phyloP scores from a whole-genome alignment of 139 green algal species.

The Volvox africanus region DNA sequence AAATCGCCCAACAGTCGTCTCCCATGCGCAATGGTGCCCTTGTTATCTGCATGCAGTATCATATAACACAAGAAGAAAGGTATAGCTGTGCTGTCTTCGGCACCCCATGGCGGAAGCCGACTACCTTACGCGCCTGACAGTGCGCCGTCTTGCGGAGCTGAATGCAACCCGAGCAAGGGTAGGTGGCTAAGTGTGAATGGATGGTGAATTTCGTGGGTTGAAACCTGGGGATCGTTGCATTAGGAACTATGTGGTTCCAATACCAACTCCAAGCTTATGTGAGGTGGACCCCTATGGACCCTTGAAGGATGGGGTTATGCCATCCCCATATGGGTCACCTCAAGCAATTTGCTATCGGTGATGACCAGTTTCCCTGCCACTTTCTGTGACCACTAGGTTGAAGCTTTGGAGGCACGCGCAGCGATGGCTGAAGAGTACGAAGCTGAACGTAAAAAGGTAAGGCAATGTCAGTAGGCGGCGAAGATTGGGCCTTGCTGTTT shows the following conservation, averaged over 20 bases:
- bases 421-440: slow-evolving; percentile 39
- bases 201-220: too few species aligned
- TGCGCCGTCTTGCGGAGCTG: slow-evolving; percentile 55
- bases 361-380: not conserved
- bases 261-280: too few species aligned
- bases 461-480: too few species aligned
- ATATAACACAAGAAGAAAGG: not conserved
- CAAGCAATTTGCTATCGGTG: too few species aligned
- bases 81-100: not conserved
- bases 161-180: slow-evolving; percentile 53
- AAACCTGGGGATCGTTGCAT: too few species aligned
- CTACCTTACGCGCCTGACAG: slow-evolving; percentile 56
- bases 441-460: slow-evolving; percentile 39
- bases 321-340: too few species aligned
- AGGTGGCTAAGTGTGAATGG: not conserved
- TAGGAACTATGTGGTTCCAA: too few species aligned
- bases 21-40: not conserved
- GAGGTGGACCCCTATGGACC: too few species aligned
- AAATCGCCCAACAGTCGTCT: not conserved
- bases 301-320: too few species aligned
- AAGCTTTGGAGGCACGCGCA: slow-evolving; percentile 48
- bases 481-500: too few species aligned
- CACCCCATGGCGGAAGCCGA: slow-evolving; percentile 39
- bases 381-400: slow-evolving; percentile 28
- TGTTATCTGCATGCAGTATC: not conserved